Evolutionary conservation across 495 filamentous ascomycete genomes (phyloP).

Genomic region (Xylaria palmicola): DNA sequence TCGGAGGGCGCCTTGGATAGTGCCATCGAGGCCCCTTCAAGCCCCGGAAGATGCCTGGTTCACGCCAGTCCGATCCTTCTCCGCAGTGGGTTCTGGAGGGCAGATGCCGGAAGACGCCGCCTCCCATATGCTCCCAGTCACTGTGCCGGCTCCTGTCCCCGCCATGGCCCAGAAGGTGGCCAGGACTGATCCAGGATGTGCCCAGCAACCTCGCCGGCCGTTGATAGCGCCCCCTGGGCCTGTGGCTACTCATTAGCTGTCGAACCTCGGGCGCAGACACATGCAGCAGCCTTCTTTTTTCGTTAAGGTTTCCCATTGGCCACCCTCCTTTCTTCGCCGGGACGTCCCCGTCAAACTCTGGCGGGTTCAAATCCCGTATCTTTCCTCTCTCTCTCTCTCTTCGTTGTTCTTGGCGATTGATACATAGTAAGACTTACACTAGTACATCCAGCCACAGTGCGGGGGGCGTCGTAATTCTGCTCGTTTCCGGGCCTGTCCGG

Average conservation of each 20-base stretch:
- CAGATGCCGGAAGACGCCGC: conserved; percentile 16
- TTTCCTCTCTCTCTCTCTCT: background rate
- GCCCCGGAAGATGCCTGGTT: background rate
- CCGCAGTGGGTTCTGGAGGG: conserved; percentile 11
- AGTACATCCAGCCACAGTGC: background rate
- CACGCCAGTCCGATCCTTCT: background rate
- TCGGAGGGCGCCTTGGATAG: conserved; percentile 14
- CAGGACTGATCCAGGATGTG: background rate
- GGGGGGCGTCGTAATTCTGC: conserved; percentile 1
- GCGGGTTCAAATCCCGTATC: background rate
- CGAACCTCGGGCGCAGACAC: background rate
- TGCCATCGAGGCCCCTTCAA: background rate
- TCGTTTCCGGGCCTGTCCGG: conserved; percentile 9
- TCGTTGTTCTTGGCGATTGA: background rate
- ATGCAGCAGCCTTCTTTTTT: background rate
- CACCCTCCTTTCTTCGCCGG: background rate
- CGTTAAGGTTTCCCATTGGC: background rate
- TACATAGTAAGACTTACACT: background rate
- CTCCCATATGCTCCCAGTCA: conserved; percentile 1
- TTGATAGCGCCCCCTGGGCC: background rate
- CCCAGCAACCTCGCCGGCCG: background rate
- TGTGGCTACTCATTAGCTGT: background rate
- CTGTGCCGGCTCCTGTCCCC: no score
- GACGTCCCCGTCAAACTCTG: background rate
- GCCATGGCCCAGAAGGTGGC: background rate